Evolutionary conservation across 108 stramenopile genomes (phyloP), one percentile per base, ranked within the genome.

Genomic region (Fragilaria radians): DNA sequence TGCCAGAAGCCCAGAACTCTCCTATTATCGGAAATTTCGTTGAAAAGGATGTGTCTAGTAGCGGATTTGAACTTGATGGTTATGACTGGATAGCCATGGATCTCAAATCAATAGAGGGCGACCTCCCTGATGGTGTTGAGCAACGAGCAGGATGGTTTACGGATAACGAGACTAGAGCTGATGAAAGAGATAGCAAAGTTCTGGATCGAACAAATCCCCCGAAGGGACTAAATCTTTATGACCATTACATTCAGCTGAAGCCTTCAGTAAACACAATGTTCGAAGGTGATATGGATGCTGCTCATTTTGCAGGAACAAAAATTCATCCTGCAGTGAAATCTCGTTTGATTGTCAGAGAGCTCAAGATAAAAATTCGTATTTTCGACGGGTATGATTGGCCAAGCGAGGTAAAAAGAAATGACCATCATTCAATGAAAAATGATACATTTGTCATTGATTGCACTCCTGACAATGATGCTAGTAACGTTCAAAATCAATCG

Each of bases 341-440:
- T 7, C 79, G 91, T 45, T 24, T 85, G 11, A 63, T 86, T 14
- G 57, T 93, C 5, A 82, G 71, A 22, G 82, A 92, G 52, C 59
- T 81, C 4, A 62, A 68, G 9, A 46, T 85, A 5, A 73, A 66
- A 32, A 49, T 79, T 34, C 87, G 83, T 4, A 71, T 89, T 30
- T 89, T 82, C 57, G 91, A 89, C 54, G 91, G 91, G 2, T 87
- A 71, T 58, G 91, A 93, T 59, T 93, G 81, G 81, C 73, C 79
- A 19, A 47, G 78, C 32, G 51, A 63, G 30, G 52, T 63, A 46
- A 63, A 27, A 34, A 31, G 64, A 49, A 17, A 29, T 5, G 5
- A 1, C 23, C 48, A 57, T 24, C 46, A 17, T 22, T n/a, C 57
- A 46, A 11, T 32, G 19, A 47, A 14, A 24, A 62, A 46, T 4